These are phyloP conservation scores for Coprinopsis strossmayeri DNA, from an alignment of 768 basidiomycete genomes.

Conservation along the genomic window DNA sequence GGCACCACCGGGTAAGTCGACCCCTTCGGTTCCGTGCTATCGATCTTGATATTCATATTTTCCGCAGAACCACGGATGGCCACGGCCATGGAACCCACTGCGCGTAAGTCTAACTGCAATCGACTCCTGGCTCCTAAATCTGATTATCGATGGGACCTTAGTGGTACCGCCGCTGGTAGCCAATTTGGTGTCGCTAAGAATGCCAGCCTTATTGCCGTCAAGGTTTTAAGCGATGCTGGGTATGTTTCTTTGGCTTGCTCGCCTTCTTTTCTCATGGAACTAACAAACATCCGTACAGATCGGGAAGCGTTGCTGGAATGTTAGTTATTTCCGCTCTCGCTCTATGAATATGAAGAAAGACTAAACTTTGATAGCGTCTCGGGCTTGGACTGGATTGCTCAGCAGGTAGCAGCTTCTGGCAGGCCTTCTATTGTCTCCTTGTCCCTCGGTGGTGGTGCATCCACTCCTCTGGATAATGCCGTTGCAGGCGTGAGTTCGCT, in stretches of 20 bases:
- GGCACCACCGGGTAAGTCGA: constrained; percentile 17
- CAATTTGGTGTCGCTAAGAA: constrained; percentile 21
- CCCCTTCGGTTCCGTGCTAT: neutral
- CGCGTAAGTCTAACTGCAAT: constrained; percentile 16
- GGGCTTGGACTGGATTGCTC: constrained; percentile 24
- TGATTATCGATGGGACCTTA: constrained; percentile 3
- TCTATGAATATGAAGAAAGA: neutral
- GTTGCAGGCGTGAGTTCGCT: constrained; percentile 18
- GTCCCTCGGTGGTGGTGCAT: constrained; percentile 25
- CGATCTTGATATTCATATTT: no score
- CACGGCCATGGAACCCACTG: constrained; percentile 35
- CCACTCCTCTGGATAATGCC: constrained; percentile 22
- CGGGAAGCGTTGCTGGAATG: constrained; percentile 15
- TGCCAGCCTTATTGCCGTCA: constrained; percentile 33
- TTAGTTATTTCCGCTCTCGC: constrained; percentile 6
- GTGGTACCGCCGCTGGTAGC: constrained; percentile 19
- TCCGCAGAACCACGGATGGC: constrained; percentile 23
- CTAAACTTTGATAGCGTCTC: constrained; percentile 14
- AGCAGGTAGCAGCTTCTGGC: constrained; percentile 13
- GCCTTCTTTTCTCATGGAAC: no score
- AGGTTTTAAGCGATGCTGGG: constrained; percentile 31
- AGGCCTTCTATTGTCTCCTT: constrained; percentile 25
- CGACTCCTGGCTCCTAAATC: neutral
- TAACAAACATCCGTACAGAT: neutral
- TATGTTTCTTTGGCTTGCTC: constrained; percentile 9